Conservation (phyloP, 805 yeast species). For the Candida lessepsii region DNA sequence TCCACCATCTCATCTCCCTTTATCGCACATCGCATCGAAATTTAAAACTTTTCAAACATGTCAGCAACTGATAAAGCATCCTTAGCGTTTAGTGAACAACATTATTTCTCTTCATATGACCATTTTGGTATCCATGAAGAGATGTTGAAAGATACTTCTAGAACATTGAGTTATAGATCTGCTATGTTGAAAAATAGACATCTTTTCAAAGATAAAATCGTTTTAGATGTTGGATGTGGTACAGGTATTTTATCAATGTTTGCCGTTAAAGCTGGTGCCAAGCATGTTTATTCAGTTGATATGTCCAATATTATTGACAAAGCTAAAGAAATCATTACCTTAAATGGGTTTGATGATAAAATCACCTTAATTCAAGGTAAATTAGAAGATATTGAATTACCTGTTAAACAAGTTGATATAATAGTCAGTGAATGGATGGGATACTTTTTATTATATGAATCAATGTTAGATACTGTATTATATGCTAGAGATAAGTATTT, state of each 20-base stretch:
- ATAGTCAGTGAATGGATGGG: constrained; percentile 99
- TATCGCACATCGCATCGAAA: not conserved
- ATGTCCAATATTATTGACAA: constrained; percentile 94
- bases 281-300: constrained; percentile 95
- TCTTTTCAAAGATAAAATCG: constrained; percentile 88
- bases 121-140: constrained; percentile 98
- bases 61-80: constrained; percentile 67
- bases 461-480: constrained; percentile 95
- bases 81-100: constrained; percentile 80
- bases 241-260: constrained; percentile 97
- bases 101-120: constrained; percentile 92
- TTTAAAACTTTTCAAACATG: constrained; percentile 11
- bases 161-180: constrained; percentile 88
- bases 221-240: constrained; percentile 98
- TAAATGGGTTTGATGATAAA: constrained; percentile 82
- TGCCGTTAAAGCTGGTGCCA: constrained; percentile 98
- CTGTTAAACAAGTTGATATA: constrained; percentile 87
- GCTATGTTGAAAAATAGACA: constrained; percentile 90
- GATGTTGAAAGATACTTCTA: constrained; percentile 93
- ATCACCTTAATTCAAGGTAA: constrained; percentile 90
- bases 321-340: constrained; percentile 84
- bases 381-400: constrained; percentile 86
- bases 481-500: constrained; percentile 90
- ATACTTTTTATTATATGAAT: constrained; percentile 89
- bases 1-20: not conserved